Evolutionary conservation across 345 rosid species (phyloP), one percentile per base, ranked within the genome.

Genomic region (Syzygium jambos): DNA sequence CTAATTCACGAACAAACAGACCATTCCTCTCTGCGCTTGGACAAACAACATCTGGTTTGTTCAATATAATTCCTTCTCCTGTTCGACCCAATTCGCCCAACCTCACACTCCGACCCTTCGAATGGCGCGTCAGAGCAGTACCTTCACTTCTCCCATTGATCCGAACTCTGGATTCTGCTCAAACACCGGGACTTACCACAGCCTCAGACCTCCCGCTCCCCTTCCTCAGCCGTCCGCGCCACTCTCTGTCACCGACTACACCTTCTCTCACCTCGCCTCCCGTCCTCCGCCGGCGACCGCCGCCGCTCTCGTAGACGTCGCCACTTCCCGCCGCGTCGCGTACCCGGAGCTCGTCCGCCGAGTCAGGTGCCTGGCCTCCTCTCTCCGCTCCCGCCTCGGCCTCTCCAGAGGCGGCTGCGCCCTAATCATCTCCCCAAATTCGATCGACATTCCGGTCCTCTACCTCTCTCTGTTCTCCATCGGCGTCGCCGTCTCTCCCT

Each of bases 401-500:
- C 93, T 94, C 86, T 88, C 87, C 84, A 91, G 89, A 87, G 92
- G 93, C 56, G 95, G 94, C 52, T 83, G 90, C 16, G 95, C 93
- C 46, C 87, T 93, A 56, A 51, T 94, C 53, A 88, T 91, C 90
- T 90, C 93, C 43, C 91, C 90, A 0, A 94, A 95, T 91, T 89
- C 94, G 2, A 19, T 94, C 85, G 82, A 90, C 87, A 52, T 92
- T n/a, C 95, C 95, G 10, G 78, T 95, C 54, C 94, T 95, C 80
- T 92, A 89, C 90, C 88, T 91, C 86, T 88, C 96, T 54, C 94
- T 95, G 84, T 63, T 95, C 78, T 94, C 92, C 53, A 84, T 94
- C 86, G 96, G 97, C 87, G 93, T 94, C 86, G 84, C 88, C 23
- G 84, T 93, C 83, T 93, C 97, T 25, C 93, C 95, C 12, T 83